Evolutionary conservation across 1,284 basidiomycete species (phyloP).

Genomic region (Cutaneotrichosporon sp.): DNA sequence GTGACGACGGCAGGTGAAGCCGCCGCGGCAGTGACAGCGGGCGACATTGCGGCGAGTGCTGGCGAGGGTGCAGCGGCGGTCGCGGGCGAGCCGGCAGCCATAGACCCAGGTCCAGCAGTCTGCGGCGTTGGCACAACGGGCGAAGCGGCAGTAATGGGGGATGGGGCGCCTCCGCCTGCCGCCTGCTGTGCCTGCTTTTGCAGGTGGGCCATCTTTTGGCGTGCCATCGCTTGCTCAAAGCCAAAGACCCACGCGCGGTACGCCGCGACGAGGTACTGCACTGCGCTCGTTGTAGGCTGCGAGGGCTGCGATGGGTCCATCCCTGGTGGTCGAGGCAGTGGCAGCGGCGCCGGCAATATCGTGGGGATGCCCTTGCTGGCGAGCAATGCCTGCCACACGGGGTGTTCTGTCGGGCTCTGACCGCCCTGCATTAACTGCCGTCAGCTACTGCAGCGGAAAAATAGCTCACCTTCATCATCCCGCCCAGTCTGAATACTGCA

Average conservation of each 20-base stretch:
- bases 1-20: not conserved
- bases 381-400: constrained; percentile 27
- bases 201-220: constrained; percentile 14
- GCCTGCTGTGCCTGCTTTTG: constrained; percentile 12
- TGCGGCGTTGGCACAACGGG: not conserved
- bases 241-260: constrained; percentile 37
- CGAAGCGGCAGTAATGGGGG: not conserved
- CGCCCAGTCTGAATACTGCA: constrained; percentile 29
- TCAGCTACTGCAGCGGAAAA: not conserved
- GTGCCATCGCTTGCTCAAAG: constrained; percentile 37
- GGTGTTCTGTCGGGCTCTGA: constrained; percentile 23
- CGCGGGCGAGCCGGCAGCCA: constrained; percentile 7
- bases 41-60: constrained; percentile 14
- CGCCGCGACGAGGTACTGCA: constrained; percentile 31
- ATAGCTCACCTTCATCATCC: constrained; percentile 20
- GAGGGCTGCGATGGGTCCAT: constrained; percentile 19
- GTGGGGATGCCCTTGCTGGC: constrained; percentile 24
- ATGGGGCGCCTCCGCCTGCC: not conserved
- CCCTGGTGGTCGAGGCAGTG: constrained; percentile 21
- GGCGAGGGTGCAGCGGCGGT: constrained; percentile 4
- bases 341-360: constrained; percentile 29
- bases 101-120: not conserved
- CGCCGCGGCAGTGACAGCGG: not conserved
- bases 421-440: constrained; percentile 13
- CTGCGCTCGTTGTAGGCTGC: constrained; percentile 27